Conservation (phyloP, 1,284 basidiomycete genomes). For the Marasmius oreades region DNA sequence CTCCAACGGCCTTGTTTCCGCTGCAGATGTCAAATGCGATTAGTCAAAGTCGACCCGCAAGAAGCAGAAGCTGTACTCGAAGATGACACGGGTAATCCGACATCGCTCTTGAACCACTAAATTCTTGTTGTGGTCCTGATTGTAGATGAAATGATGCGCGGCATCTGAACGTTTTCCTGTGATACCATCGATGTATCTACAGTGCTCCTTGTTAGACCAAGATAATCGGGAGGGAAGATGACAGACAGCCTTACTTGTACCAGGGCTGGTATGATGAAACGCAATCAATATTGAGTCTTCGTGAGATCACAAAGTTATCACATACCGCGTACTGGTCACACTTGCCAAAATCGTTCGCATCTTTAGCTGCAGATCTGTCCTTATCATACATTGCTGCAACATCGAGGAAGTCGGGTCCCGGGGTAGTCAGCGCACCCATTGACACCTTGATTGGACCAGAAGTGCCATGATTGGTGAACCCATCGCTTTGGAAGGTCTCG, state of each 20-base stretch:
- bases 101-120: slow-evolving; percentile 36
- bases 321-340: slow-evolving; percentile 44
- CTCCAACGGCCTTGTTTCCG: slow-evolving; percentile 47
- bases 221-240: background rate
- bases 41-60: background rate
- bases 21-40: slow-evolving; percentile 26
- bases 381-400: slow-evolving; percentile 44
- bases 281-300: background rate
- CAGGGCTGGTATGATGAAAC: slow-evolving; percentile 12
- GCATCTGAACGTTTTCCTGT: slow-evolving; percentile 57
- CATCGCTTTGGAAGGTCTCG: slow-evolving; percentile 45
- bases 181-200: slow-evolving; percentile 45
- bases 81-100: slow-evolving; percentile 43
- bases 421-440: slow-evolving; percentile 30
- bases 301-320: slow-evolving; percentile 4
- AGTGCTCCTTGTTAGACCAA: background rate
- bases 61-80: slow-evolving; percentile 33
- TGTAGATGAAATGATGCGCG: slow-evolving; percentile 57
- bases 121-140: slow-evolving; percentile 39
- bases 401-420: slow-evolving; percentile 44
- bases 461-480: slow-evolving; percentile 40
- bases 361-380: slow-evolving; percentile 33
- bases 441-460: slow-evolving; percentile 54
- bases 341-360: slow-evolving; percentile 39
- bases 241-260: slow-evolving; percentile 14